A percentile compares a stretch with the other conserved stretches of the same genome.
These are phyloP conservation scores for Podaxis mareebaensis DNA, from an alignment of 768 basidiomycete genomes.

Conservation along the genomic window DNA sequence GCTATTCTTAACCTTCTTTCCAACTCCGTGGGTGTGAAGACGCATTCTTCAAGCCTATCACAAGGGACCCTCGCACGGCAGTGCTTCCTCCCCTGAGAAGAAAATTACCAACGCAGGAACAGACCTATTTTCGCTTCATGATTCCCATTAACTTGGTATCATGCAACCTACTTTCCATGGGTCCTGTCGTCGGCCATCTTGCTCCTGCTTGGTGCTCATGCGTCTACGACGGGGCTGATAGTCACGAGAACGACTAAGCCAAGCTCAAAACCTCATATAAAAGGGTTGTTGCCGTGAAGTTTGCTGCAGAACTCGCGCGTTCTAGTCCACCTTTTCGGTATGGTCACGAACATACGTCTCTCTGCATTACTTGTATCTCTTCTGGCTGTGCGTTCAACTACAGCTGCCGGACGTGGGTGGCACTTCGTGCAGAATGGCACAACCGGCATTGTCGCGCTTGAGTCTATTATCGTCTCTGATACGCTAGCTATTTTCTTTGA, in stretches of 20 bases:
- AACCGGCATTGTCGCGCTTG: slow-evolving; percentile 28
- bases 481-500: slow-evolving; percentile 31
- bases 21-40: not conserved
- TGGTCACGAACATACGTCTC: not conserved
- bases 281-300: not conserved
- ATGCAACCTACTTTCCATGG: not conserved
- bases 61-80: slow-evolving; percentile 5
- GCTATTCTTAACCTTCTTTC: not conserved
- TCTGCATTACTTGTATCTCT: not conserved
- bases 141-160: not conserved
- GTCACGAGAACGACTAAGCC: not conserved
- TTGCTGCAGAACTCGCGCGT: not conserved
- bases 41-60: not conserved
- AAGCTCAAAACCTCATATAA: not conserved
- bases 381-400: not conserved
- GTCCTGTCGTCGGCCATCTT: not conserved
- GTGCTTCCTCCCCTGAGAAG: slow-evolving; percentile 7
- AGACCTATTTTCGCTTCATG: not conserved
- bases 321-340: not conserved
- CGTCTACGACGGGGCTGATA: not conserved
- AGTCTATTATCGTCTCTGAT: slow-evolving; percentile 31
- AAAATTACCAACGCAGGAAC: not conserved
- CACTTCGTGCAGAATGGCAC: slow-evolving; percentile 31
- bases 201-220: not conserved
- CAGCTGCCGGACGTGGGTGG: slow-evolving; percentile 23